A percentile compares a stretch with the other conserved stretches of the same genome.
These are phyloP conservation scores for Dendrobium huoshanense DNA, from an alignment of 106 monocot genomes.

Conservation along the genomic window DNA sequence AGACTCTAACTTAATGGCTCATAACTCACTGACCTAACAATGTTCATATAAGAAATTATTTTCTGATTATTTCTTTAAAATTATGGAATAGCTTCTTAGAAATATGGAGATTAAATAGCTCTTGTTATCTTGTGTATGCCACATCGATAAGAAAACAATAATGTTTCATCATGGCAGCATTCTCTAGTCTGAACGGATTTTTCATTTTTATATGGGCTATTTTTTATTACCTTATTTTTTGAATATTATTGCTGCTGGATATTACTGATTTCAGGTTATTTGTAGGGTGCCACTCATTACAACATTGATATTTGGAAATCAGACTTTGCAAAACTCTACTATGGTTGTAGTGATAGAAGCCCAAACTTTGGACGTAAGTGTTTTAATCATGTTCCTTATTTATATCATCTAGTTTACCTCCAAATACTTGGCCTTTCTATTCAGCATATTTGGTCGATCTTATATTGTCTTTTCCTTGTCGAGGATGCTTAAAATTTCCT, in stretches of 20 bases:
- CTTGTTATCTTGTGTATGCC: neutral
- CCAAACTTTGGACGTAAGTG: conserved; percentile 31
- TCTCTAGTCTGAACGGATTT: neutral
- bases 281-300: conserved; percentile 13
- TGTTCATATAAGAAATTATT: neutral
- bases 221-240: neutral
- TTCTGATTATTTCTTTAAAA: neutral
- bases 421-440: neutral
- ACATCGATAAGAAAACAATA: neutral
- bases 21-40: neutral
- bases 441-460: neutral
- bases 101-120: neutral
- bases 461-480: neutral
- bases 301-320: conserved; percentile 81
- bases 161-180: neutral
- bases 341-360: conserved; percentile 75
- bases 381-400: neutral
- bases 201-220: neutral
- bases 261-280: conserved; percentile 4
- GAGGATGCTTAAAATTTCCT: neutral
- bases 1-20: neutral
- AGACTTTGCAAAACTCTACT: conserved; percentile 42
- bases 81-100: neutral
- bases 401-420: neutral
- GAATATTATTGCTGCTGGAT: conserved; percentile 2